A percentile compares a stretch with the other conserved stretches of the same genome.
These are phyloP conservation scores for Phytomonas sp. DNA, from an alignment of 208 protist genomes.

Conservation along the genomic window DNA sequence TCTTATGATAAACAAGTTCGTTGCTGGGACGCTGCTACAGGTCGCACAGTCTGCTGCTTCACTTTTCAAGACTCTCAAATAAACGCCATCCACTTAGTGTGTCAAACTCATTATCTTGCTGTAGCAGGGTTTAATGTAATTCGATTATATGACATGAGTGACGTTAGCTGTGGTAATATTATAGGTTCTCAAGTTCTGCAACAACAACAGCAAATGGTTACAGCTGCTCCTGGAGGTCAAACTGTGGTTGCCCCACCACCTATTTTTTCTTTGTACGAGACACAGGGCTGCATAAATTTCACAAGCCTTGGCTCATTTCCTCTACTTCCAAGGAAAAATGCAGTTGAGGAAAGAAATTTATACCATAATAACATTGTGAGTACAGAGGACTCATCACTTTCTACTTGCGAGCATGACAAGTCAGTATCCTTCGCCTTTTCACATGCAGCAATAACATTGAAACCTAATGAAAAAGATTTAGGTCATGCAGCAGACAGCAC, in stretches of 20 bases:
- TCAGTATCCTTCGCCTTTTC: no score
- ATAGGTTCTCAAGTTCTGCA: background rate
- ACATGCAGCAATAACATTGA: no score
- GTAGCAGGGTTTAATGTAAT: slow-evolving; percentile 66
- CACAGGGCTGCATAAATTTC: slow-evolving; percentile 69
- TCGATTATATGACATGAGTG: slow-evolving; percentile 37
- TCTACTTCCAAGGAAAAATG: slow-evolving; percentile 13
- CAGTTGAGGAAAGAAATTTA: no score
- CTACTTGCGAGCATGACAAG: no score
- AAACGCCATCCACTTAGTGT: slow-evolving; percentile 54
- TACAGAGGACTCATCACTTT: no score
- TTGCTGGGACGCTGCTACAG: slow-evolving; percentile 62
- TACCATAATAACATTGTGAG: no score
- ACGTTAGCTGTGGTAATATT: slow-evolving; percentile 10
- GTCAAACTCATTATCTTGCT: slow-evolving; percentile 44
- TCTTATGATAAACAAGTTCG: slow-evolving; percentile 87
- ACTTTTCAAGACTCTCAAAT: slow-evolving; percentile 76
- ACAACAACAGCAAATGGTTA: background rate
- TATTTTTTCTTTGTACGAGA: slow-evolving; percentile 60
- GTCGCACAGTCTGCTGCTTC: slow-evolving; percentile 66
- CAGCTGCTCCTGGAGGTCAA: background rate
- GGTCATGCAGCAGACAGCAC: no score
- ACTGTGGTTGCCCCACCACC: slow-evolving; percentile 23
- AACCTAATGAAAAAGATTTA: no score
- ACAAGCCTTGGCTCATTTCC: slow-evolving; percentile 69